These are phyloP conservation scores for Zalaria sp. DNA, from an alignment of 2,329 filamentous ascomycete genomes.

Conservation along the genomic window DNA sequence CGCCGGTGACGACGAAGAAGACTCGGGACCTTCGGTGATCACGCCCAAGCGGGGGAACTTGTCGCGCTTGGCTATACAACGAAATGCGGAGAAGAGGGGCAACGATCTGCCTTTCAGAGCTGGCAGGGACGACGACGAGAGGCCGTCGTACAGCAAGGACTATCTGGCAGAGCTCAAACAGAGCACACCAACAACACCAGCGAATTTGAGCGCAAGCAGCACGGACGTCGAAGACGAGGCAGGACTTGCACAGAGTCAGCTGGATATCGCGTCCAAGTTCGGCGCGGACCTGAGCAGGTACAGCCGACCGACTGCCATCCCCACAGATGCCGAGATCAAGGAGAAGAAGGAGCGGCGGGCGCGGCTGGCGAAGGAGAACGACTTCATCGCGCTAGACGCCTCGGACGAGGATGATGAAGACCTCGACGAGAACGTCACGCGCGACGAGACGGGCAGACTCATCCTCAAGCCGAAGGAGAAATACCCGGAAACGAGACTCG, in stretches of 20 bases:
- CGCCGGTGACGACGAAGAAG: constrained; percentile 37
- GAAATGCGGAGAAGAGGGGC: constrained; percentile 44
- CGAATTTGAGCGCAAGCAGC: constrained; percentile 32
- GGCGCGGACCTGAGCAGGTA: constrained; percentile 32
- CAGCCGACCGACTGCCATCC: constrained; percentile 37
- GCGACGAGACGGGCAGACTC: constrained; percentile 27
- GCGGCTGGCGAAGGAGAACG: constrained; percentile 57
- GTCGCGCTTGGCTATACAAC: constrained; percentile 51
- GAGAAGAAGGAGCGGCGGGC: constrained; percentile 84
- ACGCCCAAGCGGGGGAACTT: constrained; percentile 50
- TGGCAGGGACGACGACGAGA: constrained; percentile 40
- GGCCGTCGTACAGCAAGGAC: constrained; percentile 73
- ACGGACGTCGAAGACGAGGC: constrained; percentile 25
- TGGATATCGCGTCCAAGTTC: constrained; percentile 40
- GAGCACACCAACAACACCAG: constrained; percentile 72
- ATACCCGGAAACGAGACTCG: constrained; percentile 52
- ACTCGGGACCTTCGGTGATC: constrained; percentile 34
- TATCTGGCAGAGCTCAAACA: constrained; percentile 75
- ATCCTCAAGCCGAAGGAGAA: constrained; percentile 44
- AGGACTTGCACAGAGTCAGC: constrained; percentile 29
- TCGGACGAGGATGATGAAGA: constrained; percentile 24
- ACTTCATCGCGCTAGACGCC: constrained; percentile 48
- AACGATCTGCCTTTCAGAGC: constrained; percentile 32
- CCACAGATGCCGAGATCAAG: constrained; percentile 70
- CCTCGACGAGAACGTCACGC: constrained; percentile 23